Evolutionary conservation across 768 basidiomycete species (phyloP).

Genomic region (Mycena galericulata): DNA sequence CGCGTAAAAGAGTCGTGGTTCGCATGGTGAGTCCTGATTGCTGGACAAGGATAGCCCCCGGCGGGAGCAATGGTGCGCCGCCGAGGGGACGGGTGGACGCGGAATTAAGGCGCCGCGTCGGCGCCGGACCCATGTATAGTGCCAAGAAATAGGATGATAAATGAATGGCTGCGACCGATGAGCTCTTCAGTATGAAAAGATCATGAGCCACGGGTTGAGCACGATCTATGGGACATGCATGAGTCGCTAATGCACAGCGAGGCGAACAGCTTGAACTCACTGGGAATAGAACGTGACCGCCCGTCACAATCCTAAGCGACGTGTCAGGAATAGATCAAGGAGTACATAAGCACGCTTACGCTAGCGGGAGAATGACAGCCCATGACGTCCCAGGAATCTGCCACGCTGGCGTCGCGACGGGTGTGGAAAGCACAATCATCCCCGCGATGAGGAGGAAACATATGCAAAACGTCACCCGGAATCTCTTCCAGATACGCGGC

Average conservation of each 20-base stretch:
- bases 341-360: slow-evolving; percentile 54
- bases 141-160: slow-evolving; percentile 11
- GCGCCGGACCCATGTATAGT: slow-evolving; percentile 4
- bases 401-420: slow-evolving; percentile 73
- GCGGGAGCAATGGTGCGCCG: background rate
- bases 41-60: background rate
- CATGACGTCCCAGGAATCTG: slow-evolving; percentile 70
- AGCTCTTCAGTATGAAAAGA: slow-evolving; percentile 67
- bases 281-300: slow-evolving; percentile 80
- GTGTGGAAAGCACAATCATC: slow-evolving; percentile 68
- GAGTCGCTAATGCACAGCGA: background rate
- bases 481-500: slow-evolving; percentile 85
- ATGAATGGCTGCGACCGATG: background rate
- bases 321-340: slow-evolving; percentile 9
- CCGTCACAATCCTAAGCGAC: slow-evolving; percentile 63
- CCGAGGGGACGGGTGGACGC: background rate
- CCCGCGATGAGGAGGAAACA: slow-evolving; percentile 62
- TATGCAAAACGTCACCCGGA: slow-evolving; percentile 72
- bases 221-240: too few species aligned
- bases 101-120: slow-evolving; percentile 15
- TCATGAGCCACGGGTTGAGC: slow-evolving; percentile 91
- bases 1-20: slow-evolving; percentile 1
- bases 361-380: slow-evolving; percentile 83
- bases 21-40: background rate
- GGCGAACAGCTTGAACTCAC: slow-evolving; percentile 65